Evolutionary conservation across 768 basidiomycete species (phyloP), one percentile per base, ranked within the genome.

Genomic region (Trametes coccinea): DNA sequence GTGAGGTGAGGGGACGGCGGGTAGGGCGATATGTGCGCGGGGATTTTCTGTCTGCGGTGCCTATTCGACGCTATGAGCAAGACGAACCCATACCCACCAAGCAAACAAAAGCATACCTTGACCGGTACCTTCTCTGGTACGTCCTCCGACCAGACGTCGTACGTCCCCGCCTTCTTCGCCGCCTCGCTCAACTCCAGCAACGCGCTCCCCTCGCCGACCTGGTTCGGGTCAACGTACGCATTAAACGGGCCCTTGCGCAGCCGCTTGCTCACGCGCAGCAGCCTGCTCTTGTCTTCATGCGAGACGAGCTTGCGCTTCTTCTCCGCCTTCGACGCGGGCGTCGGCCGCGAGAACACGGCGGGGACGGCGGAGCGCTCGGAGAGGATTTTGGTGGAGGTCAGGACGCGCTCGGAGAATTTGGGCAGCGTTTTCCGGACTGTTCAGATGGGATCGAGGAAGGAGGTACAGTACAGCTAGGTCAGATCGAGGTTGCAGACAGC

Each of bases 351-450:
- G 60, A 82, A 76, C 34, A 95, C 84, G 0, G 94, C 90, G 13
- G 94, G 92, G 11, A 96, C 82, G 5, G 95, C 94, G 1, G 94
- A 95, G 17, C 94, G 88, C 70, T 94, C 86, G 0, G 86, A 74
- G 14, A 97, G 84, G 34, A 96, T 89, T 79, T 90, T 90, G 2
- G 88, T 76, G 0, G 92, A 92, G 17, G 81, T 87, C 10, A 92
- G 74, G 48, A 82, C 76, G 3, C 76, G 66, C 30, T 74, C 77
- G 9, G 84, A 84, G 71, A 81, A 86, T 61, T 81, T 79, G 10
- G 85, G 84, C 0, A 87, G 70, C 4, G 76, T 69, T 65, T 81
- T 83, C 55, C 89, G 85, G 59, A 89, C 89, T 92, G 54, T 50
- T 31, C 56, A 22, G 22, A 22, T 22, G 22, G 22, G 1, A 22